Evolutionary conservation across 1,284 basidiomycete genomes (phyloP), one percentile per base, ranked within the genome.

Genomic region (Schizopora paradoxa): DNA sequence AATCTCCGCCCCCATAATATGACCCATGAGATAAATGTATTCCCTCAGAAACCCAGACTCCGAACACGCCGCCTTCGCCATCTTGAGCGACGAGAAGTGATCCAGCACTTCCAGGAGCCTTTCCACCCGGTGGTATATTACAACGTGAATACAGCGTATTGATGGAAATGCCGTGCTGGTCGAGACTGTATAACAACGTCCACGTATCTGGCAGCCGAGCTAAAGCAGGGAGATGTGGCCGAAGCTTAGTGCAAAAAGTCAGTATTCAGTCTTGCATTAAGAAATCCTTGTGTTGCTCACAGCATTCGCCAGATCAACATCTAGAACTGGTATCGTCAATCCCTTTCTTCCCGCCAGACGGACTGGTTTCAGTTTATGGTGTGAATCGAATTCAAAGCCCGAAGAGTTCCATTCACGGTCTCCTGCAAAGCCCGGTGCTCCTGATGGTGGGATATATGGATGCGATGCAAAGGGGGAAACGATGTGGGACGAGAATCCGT

Each of bases 131-230:
- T 35, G 10, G 43, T 54, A 51, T 3, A 60, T 76, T 79, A 40
- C 85, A 85, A 2, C 76, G 74, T 1, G 77, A 58, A 60, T 94
- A 95, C 0, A 98, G 74, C 0, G 95, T 97, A 31, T 86, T 79
- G 7, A 98, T 71, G 6, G 91, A 94, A 37, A 94, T 92, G 0
- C 95, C 95, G 54, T 98, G 90, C 61, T 97, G 93, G 58, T 99
- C 95, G 13, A 96, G 70, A 7, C 91, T 94, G 66, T 97, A 98
- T 1, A 97, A 66, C 2, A 98, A 71, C 1, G 77, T 77, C 95
- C 95, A 98, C n/a, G 73, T 68, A 5, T 74, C 72, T 0, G 87
- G 76, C 4, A 98, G 76, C 3, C 88, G 82, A 13, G 85, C 75
- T 13, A 96, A 74, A 0, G 91, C 81, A 0, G 95, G 91, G 1